Conservation (phyloP, 2,329 filamentous ascomycete genomes). For the Karstenula rhodostoma region DNA sequence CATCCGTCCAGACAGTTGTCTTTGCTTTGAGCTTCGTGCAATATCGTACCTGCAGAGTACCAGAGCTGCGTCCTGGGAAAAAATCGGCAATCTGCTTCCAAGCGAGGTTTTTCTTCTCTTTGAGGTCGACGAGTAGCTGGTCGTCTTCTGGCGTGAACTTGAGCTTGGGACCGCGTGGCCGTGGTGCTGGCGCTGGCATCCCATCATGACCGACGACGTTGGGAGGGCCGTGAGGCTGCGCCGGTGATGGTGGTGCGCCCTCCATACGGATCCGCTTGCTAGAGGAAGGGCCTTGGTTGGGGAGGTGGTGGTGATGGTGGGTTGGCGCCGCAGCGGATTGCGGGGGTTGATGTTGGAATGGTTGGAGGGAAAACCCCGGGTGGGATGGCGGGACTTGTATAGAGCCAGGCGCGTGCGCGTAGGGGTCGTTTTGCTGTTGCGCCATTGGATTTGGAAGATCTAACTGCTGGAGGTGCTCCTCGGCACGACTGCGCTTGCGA, state of each 20-base stretch:
- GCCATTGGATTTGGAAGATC: slow-evolving; percentile 51
- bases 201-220: slow-evolving; percentile 86
- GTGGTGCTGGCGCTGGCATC: slow-evolving; percentile 83
- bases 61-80: slow-evolving; percentile 88
- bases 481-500: slow-evolving; percentile 56
- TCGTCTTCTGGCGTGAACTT: slow-evolving; percentile 96
- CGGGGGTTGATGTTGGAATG: slow-evolving; percentile 41
- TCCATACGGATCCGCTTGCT: slow-evolving; percentile 68
- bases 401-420: slow-evolving; percentile 48
- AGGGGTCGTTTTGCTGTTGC: slow-evolving; percentile 49
- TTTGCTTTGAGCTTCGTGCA: slow-evolving; percentile 96
- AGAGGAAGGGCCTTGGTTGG: slow-evolving; percentile 68
- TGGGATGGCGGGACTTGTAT: slow-evolving; percentile 51
- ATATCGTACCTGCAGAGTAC: slow-evolving; percentile 91
- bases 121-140: slow-evolving; percentile 84
- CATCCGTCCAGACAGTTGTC: slow-evolving; percentile 90
- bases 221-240: slow-evolving; percentile 68
- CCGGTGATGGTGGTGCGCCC: slow-evolving; percentile 46
- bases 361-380: slow-evolving; percentile 43
- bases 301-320: slow-evolving; percentile 80
- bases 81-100: slow-evolving; percentile 99
- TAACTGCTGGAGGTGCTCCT: slow-evolving; percentile 50
- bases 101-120: slow-evolving; percentile 92
- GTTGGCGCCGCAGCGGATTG: slow-evolving; percentile 38
- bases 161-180: slow-evolving; percentile 85